Conservation (phyloP, 31 red algal genomes). For the Asparagopsis taxiformis region DNA sequence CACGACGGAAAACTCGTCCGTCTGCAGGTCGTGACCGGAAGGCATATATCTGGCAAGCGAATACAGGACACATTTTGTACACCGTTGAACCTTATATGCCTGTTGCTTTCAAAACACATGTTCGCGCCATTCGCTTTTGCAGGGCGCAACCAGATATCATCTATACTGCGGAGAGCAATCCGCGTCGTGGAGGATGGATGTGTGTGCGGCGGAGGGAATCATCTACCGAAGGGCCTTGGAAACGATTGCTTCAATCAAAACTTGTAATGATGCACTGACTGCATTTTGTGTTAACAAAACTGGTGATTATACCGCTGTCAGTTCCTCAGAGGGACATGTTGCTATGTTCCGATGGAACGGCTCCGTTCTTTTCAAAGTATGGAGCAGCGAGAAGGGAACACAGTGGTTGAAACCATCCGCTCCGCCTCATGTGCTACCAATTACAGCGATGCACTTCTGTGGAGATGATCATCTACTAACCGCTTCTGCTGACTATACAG, state of each 20-base stretch:
- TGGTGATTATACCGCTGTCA: constrained; percentile 16
- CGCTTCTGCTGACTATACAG: constrained; percentile 59
- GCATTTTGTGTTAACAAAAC: constrained; percentile 38
- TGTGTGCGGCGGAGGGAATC: constrained; percentile 22
- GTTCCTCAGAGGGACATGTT: constrained; percentile 58
- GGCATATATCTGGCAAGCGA: constrained; percentile 26
- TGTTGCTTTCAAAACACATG: constrained; percentile 21
- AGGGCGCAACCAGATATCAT: constrained; percentile 11
- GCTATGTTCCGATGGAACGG: constrained; percentile 42
- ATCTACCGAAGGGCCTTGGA: constrained; percentile 1
- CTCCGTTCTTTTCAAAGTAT: constrained; percentile 12
- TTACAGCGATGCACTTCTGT: constrained; percentile 50
- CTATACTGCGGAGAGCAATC: constrained; percentile 50
- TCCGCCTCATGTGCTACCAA: constrained; percentile 50
- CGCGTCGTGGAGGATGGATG: constrained; percentile 43
- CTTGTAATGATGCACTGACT: constrained; percentile 26
- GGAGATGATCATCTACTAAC: constrained; percentile 19
- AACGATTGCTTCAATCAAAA: constrained; percentile 7
- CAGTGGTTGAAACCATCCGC: neutral
- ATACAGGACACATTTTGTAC: constrained; percentile 38
- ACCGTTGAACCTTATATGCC: constrained; percentile 21
- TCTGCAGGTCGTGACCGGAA: constrained; percentile 35
- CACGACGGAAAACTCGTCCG: constrained; percentile 24
- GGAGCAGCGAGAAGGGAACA: constrained; percentile 33
- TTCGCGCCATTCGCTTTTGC: constrained; percentile 41